Evolutionary conservation across 805 yeast genomes (phyloP).

Genomic region (Cyberlindnera samutprakarnensis): DNA sequence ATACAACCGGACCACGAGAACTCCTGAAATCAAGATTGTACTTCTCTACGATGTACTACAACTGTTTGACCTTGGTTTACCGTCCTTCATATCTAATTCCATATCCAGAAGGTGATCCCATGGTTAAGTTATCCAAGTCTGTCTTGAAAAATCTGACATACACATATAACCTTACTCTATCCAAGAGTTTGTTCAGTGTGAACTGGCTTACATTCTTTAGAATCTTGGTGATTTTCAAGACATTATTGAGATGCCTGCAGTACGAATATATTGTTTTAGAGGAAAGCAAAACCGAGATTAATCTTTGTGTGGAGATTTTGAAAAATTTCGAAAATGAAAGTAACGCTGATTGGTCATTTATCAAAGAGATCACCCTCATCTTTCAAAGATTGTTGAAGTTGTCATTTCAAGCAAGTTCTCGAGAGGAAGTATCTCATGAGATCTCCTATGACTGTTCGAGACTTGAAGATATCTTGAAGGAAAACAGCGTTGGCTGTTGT

Average conservation of each 20-base stretch:
- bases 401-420: conserved; percentile 35
- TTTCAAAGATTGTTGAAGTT: conserved; percentile 38
- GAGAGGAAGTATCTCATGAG: conserved; percentile 31
- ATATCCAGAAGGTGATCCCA: conserved; percentile 30
- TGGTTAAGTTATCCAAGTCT: conserved; percentile 37
- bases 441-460: conserved; percentile 37
- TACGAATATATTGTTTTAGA: conserved; percentile 38
- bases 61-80: conserved; percentile 37
- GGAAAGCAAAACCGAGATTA: conserved; percentile 42
- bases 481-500: conserved; percentile 37
- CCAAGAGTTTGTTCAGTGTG: conserved; percentile 19
- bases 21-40: conserved; percentile 6
- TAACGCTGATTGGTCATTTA: conserved; percentile 39
- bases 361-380: conserved; percentile 38
- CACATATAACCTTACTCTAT: conserved; percentile 33
- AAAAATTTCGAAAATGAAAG: conserved; percentile 32
- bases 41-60: conserved; percentile 35
- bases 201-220: conserved; percentile 45
- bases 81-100: conserved; percentile 44
- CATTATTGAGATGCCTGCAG: conserved; percentile 39
- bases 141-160: conserved; percentile 39
- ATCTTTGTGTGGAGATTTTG: conserved; percentile 40
- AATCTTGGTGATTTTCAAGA: conserved; percentile 39
- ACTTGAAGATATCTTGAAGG: conserved; percentile 38
- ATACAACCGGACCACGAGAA: conserved; percentile 9